Base-by-base conservation (phyloP, 768 basidiomycete genomes). In the Panaeolus cyanescens region DNA sequence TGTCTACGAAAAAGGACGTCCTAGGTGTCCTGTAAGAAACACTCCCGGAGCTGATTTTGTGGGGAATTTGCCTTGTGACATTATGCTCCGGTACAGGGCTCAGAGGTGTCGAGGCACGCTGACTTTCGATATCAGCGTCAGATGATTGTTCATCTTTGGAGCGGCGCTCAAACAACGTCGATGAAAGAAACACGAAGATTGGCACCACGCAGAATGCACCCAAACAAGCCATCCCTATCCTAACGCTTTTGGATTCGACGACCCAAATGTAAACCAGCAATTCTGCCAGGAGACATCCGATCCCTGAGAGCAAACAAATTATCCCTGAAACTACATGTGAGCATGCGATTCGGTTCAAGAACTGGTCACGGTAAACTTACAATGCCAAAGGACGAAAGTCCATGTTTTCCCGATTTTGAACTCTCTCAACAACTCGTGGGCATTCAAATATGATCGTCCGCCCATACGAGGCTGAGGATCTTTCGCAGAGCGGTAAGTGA, bases 371-470 rank as follows among this genome's bases (percentile, higher is more conserved):
- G 15, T 12, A 5, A 4, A 64, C 67, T 54, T 22, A 70, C 68
- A 71, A 32, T 71, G 67, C 61, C 67, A 66, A 31, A 68, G 61
- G 9, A 68, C 59, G 58, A 62, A 65, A 12, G 59, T 55, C 68
- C 68, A 71, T 32, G 66, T 32, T 2, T 57, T 62, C 3, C 70
- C 68, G 36, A 67, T 56, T n/a, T 68, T 66, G 22, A 66, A 68
- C n/a, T 61, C 55, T 53, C 50, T 59, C 32, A 70, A 59, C 30
- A 71, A 61, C 7, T 50, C 54, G 13, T 61, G 65, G 32, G 68
- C 62, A 15, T 39, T 59, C 56, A 61, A 12, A 25, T 20, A 58
- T 1, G 60, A 56, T 39, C 58, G 57, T 25, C 67, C 67, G 5
- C 60, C 64, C 25, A 32, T 54, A 5, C 64, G 60, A n/a, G 61